Evolutionary conservation across 2,329 filamentous ascomycete genomes (phyloP), one percentile per base, ranked within the genome.

Genomic region (Pyricularia sp.): DNA sequence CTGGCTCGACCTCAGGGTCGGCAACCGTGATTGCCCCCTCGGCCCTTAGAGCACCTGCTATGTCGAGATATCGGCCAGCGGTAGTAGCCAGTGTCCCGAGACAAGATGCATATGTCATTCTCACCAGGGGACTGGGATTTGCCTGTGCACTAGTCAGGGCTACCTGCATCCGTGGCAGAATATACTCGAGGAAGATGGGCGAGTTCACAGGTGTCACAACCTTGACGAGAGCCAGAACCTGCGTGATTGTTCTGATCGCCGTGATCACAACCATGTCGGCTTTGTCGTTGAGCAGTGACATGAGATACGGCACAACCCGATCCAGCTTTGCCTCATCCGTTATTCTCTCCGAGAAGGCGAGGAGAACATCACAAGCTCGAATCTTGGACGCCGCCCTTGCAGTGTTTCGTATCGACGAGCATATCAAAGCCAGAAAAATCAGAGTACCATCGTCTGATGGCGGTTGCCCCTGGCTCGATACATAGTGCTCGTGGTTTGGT

Each of bases 251-350:
- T 65, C 93, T 84, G 60, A 97, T 83, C 3, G 93, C 92, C 28
- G 93, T 87, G 62, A 96, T 86, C 61, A 91, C 88, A 16, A 99
- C 93, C 70, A 90, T 82, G 68, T 96, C 91, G 1, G 89, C 86
- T 69, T 87, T 86, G 72, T 99, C 94, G 66, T 86, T 88, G 13
- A 99, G 79, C 31, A 97, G 76, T 5, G 87, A 84, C 77, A 96
- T 89, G 44, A 97, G 79, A 73, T 97, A 97, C 1, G 94, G 94
- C 62, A 99, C 78, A 28, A 97, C 89, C 62, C 94, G 86, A 74
- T 99, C 96, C 62, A 99, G 80, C 74, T 97, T 97, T 3, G 93
- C 93, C 76, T 99, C 94, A 73, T 99, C 96, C 0, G 93, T 96
- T 28, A 97, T 77, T 66, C 90, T 84, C 76, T 97, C 93, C 0